Evolutionary conservation across 768 basidiomycete genomes (phyloP).

Genomic region (Psilocybe subaeruginosa): DNA sequence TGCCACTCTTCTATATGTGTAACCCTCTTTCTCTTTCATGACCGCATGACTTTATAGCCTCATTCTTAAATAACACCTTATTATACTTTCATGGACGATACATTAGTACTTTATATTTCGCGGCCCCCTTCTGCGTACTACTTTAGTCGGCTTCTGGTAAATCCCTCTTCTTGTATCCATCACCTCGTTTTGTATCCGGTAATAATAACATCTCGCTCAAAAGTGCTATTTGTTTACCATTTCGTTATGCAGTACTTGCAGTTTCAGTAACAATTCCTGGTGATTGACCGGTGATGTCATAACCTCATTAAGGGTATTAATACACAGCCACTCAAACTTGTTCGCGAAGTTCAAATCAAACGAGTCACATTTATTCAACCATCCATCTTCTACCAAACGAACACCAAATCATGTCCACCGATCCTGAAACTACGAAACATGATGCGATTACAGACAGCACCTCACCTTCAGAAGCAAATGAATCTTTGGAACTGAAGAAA

Average conservation of each 20-base stretch:
- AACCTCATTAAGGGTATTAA: neutral
- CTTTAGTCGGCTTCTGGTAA: slow-evolving; percentile 10
- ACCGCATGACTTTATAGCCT: slow-evolving; percentile 1
- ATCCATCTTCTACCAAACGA: neutral
- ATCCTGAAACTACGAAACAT: neutral
- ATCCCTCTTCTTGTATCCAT: slow-evolving; percentile 20
- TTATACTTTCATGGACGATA: slow-evolving; percentile 18
- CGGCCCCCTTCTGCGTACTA: neutral
- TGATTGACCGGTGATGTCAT: neutral
- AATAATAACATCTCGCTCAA: neutral
- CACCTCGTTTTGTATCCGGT: slow-evolving; percentile 14
- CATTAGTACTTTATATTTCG: slow-evolving; percentile 19
- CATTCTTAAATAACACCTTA: slow-evolving; percentile 4
- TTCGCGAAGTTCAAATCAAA: too few species aligned
- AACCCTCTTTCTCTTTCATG: slow-evolving; percentile 11
- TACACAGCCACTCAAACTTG: neutral
- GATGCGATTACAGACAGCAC: neutral
- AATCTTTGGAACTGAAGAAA: neutral
- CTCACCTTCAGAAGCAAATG: neutral
- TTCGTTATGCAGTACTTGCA: neutral
- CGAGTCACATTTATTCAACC: neutral
- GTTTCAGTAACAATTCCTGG: neutral
- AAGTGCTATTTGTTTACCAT: neutral
- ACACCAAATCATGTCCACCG: slow-evolving; percentile 6
- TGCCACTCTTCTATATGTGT: slow-evolving; percentile 14